These are phyloP conservation scores for Schizosaccharomyces osmophilus DNA, from an alignment of 805 yeast genomes.

Conservation along the genomic window DNA sequence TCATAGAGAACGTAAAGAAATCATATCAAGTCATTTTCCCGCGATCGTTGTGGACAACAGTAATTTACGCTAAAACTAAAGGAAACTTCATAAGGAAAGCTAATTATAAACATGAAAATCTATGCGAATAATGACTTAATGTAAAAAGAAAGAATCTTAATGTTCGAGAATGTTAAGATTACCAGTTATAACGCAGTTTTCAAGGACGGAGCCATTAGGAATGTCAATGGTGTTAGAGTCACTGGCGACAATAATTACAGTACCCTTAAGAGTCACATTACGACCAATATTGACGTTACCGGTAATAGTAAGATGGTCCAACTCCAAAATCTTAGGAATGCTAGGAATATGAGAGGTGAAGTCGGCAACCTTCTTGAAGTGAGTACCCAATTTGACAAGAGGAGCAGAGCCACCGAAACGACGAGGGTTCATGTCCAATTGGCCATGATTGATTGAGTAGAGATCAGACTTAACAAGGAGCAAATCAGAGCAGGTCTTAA, in stretches of 20 bases:
- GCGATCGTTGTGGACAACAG: too few species aligned
- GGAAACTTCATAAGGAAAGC: too few species aligned
- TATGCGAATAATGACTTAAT: too few species aligned
- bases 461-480: constrained; percentile 85
- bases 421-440: constrained; percentile 55
- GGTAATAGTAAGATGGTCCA: constrained; percentile 90
- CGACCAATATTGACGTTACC: constrained; percentile 87
- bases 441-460: constrained; percentile 76
- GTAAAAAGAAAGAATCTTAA: constrained; percentile 14
- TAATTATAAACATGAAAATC: too few species aligned
- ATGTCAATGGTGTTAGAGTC: constrained; percentile 92
- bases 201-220: constrained; percentile 86
- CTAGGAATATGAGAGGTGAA: constrained; percentile 78
- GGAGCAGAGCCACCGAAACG: constrained; percentile 86
- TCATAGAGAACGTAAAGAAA: too few species aligned
- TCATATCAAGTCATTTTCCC: too few species aligned
- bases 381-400: constrained; percentile 83
- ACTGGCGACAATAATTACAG: constrained; percentile 89
- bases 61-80: too few species aligned
- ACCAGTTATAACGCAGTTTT: constrained; percentile 93
- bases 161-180: constrained; percentile 85
- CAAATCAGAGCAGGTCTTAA: constrained; percentile 88
- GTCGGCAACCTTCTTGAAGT: constrained; percentile 81
- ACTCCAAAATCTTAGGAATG: constrained; percentile 86
- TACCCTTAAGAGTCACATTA: constrained; percentile 77